Base-by-base conservation (phyloP, 2,329 filamentous ascomycete species). In the Penicillium sp. region DNA sequence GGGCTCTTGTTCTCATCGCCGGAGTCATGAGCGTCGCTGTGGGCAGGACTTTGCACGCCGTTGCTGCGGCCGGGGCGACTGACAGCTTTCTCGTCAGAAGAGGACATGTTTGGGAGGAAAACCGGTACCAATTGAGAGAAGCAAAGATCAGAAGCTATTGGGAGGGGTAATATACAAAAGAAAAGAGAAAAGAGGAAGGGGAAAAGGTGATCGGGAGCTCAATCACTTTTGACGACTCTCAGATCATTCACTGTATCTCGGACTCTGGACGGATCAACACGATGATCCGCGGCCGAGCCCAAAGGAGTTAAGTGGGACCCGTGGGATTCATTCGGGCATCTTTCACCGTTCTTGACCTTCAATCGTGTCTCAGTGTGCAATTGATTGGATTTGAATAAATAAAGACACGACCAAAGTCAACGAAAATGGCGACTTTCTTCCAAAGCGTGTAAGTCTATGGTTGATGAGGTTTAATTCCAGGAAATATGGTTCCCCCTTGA, bases 341-440 rank as follows among this genome's bases (percentile, higher is more conserved):
- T 52, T 50, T 56, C 58, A 59, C 58, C 58, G 54, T 64, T 62
- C 52, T 47, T 57, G 44, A 46, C 29, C 44, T 21, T 58, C 50
- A 27, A 43, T 16, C n/a, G 35, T 54, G 10, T 49, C 57, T 11
- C 26, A 35, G 49, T 42, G 57, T 53, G 53, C 35, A 48, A 52
- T 52, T 53, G 29, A 26, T 49, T 35, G 25, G 26, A 35, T 33
- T 45, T 35, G 35, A 44, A 21, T 44, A 10, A 37, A 37, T 47
- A 49, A 54, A 63, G 53, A 51, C 47, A 44, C 50, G 51, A 54
- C 51, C 54, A 53, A 33, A 48, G 54, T 54, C 37, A 44, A 52
- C 54, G 57, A 74, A 55, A 53, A 81, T 81, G 79, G 75, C 78
- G 50, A 78, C 75, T 49, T 80, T 80, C 66, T 79, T 81, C 53